Base-by-base conservation (phyloP, 257 asterid species). In the Nicotiana benthamiana region DNA sequence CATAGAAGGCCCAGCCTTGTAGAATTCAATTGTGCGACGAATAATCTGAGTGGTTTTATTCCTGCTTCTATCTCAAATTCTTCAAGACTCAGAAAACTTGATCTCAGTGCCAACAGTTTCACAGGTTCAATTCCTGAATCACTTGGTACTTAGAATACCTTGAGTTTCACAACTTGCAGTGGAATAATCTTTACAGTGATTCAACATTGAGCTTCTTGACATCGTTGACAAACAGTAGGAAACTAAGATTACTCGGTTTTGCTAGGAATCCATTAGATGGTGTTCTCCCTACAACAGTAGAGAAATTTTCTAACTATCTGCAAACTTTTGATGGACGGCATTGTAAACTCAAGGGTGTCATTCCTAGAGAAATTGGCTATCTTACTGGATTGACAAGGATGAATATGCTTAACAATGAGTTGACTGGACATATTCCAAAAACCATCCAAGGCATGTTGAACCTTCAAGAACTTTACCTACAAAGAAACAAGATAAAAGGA, bases 1-100 rank as follows among this genome's bases (percentile, higher is more conserved):
- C 53, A 57, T 1, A 24, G 18, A 11, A 27, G 80, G 1, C 86
- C 84, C 36, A 67, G 77, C 43, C 80, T 82, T 26, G 60, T 59
- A 80, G 24, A 34, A 2, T 17, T 16, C 9, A 54, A 54, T 54
- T 17, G 62, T 18, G 24, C 11, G 20, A 56, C 20, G 26, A 66
- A 32, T 17, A 2, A 82, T 30, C 61, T 85, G 22, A 68, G 63
- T 9, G 88, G 84, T 6, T 46, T 57, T 4, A 76, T 86, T 54
- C 84, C 89, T 12, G 53, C 59, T 13, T 60, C 77, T 51, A 83
- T 86, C 68, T 83, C 83, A 80, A 86, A 86, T 65, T 70, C 77
- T 12, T 83, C 89, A 18, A 43, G 56, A 65, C 86, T 86, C 70
- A 0, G 9, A 1, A 11, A 5, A 26, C 34, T 86, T 53, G 26